Conservation (phyloP, 2,329 filamentous ascomycete genomes). For the Penicillium corylophilum region DNA sequence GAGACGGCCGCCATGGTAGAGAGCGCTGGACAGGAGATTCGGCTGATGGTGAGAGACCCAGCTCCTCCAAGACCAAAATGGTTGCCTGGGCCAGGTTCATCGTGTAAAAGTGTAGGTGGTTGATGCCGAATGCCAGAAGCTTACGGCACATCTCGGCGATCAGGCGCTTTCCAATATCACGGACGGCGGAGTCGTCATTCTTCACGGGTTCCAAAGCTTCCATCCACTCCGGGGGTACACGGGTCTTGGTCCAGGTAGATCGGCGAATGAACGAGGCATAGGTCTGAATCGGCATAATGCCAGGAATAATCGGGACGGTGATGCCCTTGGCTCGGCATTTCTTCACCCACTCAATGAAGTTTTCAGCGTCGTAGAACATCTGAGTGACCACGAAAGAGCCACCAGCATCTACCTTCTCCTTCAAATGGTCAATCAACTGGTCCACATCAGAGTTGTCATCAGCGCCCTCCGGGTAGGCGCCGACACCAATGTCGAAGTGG, state of each 20-base stretch:
- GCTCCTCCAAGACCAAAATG: conserved; percentile 87
- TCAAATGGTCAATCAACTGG: conserved; percentile 81
- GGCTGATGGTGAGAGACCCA: conserved; percentile 74
- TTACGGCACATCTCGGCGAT: conserved; percentile 88
- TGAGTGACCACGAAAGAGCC: conserved; percentile 94
- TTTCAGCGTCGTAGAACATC: conserved; percentile 99
- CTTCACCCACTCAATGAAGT: conserved; percentile 86
- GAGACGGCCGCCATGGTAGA: conserved; percentile 94
- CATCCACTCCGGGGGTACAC: conserved; percentile 77
- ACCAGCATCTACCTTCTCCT: conserved; percentile 94
- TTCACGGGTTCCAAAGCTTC: conserved; percentile 85
- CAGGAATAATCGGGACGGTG: conserved; percentile 76
- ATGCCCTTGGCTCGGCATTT: conserved; percentile 86
- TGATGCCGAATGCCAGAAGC: conserved; percentile 77
- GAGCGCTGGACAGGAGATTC: conserved; percentile 80
- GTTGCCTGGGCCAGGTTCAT: conserved; percentile 98
- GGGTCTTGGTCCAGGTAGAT: conserved; percentile 86
- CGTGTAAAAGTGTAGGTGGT: conserved; percentile 95
- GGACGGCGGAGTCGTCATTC: conserved; percentile 90
- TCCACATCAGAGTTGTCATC: conserved; percentile 91
- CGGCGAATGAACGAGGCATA: conserved; percentile 89
- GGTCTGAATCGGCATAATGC: conserved; percentile 92
- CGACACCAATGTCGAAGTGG: conserved; percentile 96
- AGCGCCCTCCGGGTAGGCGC: conserved; percentile 91
- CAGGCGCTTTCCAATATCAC: conserved; percentile 82